Conservation (phyloP, 1,284 basidiomycete species). For the Chiua sp. region DNA sequence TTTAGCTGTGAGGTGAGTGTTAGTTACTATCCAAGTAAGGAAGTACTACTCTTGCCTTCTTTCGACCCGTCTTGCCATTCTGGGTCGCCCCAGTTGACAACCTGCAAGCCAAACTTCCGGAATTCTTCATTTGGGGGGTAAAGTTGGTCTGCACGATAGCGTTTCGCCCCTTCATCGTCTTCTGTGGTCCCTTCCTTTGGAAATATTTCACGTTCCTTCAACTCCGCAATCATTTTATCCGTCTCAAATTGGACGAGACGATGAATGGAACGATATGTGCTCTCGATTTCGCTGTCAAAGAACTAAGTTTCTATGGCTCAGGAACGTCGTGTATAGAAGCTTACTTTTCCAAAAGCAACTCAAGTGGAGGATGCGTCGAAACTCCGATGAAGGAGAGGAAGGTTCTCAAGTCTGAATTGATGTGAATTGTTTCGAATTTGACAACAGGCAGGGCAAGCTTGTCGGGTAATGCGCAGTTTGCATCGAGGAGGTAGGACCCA, state of each 20-base stretch:
- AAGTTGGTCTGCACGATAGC: slow-evolving; percentile 69
- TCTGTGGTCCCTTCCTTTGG: slow-evolving; percentile 15
- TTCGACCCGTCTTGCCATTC: slow-evolving; percentile 39
- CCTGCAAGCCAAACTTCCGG: slow-evolving; percentile 72
- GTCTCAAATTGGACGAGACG: slow-evolving; percentile 86
- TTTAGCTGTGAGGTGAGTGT: not conserved
- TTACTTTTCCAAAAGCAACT: too few relatives aligned
- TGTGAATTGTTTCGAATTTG: too few relatives aligned
- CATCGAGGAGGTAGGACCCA: not conserved
- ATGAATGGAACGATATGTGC: slow-evolving; percentile 71
- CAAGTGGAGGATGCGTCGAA: too few relatives aligned
- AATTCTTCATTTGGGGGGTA: slow-evolving; percentile 86
- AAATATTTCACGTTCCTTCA: slow-evolving; percentile 39
- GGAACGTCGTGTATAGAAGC: too few relatives aligned
- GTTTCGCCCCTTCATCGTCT: too few relatives aligned
- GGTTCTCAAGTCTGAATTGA: too few relatives aligned
- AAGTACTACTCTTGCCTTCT: too few relatives aligned
- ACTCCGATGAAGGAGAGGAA: too few relatives aligned
- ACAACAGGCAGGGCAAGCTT: too few relatives aligned
- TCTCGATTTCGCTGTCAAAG: slow-evolving; percentile 81
- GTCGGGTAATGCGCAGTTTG: too few relatives aligned
- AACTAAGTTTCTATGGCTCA: too few relatives aligned
- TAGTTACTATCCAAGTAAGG: not conserved
- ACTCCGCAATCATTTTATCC: slow-evolving; percentile 65
- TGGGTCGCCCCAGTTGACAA: slow-evolving; percentile 77